A percentile compares a stretch with the other conserved stretches of the same genome.
These are phyloP conservation scores for Cucumis hystrix DNA, from an alignment of 306 rosid genomes.

Conservation along the genomic window DNA sequence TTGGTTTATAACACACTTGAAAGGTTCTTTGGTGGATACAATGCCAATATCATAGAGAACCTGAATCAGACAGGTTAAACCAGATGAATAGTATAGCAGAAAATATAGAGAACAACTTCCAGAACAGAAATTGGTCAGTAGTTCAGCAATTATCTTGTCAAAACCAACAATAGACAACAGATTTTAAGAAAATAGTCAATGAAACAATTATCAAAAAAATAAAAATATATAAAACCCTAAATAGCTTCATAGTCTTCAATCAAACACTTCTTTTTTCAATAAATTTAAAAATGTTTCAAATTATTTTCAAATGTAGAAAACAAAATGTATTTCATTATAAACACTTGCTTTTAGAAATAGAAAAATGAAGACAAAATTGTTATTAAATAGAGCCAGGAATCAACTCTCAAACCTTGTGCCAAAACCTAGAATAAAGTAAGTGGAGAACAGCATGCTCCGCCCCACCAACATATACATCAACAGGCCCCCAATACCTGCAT, in stretches of 20 bases:
- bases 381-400: not conserved
- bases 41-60: slow-evolving; percentile 88
- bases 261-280: not conserved
- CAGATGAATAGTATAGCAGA: slow-evolving; percentile 1
- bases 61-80: slow-evolving; percentile 39
- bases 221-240: not conserved
- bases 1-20: slow-evolving; percentile 96
- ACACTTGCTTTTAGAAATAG: not conserved
- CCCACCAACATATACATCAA: slow-evolving; percentile 93
- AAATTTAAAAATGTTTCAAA: not conserved
- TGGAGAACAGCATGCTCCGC: slow-evolving; percentile 99
- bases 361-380: not conserved
- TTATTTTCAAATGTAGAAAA: not conserved
- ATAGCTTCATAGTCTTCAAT: not conserved
- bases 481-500: slow-evolving; percentile 91
- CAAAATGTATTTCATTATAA: not conserved
- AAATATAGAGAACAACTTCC: not conserved
- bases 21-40: slow-evolving; percentile 90
- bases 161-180: not conserved
- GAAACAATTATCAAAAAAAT: not conserved
- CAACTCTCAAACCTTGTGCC: slow-evolving; percentile 82
- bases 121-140: not conserved
- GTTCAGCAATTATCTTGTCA: not conserved
- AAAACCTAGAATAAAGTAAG: slow-evolving; percentile 89
- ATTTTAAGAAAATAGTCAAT: not conserved